Evolutionary conservation across 106 monocot genomes (phyloP), one percentile per base, ranked within the genome.

Genomic region (Cymbidium sinense): DNA sequence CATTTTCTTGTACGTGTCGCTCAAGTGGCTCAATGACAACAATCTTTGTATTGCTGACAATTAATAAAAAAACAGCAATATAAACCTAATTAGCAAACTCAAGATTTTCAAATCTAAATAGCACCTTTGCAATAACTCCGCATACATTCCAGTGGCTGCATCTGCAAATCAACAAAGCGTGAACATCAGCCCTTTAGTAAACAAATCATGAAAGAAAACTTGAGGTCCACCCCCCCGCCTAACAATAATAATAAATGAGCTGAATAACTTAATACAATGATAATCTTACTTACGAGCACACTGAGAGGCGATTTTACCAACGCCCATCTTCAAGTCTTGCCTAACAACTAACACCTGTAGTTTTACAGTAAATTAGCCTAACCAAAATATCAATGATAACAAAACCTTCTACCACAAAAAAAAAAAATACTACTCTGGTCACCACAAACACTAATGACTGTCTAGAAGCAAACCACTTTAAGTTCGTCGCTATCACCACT

Each of bases 281-380:
- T 76, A 55, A n/a, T 79, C 29, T 18, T 92, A 99, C 98, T 28
- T 94, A 99, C 98, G 98, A 21, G 98, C 90, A 89, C 94, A 99
- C 77, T 99, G 98, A 78, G 98, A 99, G 17, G 98, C 98, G 50
- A 94, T 92, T 83, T 99, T 99, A 50, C 98, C 98, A 78, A 73
- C 75, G 20, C 94, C 88, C 98, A 99, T 99, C 86, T 87, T 99
- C 78, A 99, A 77, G 75, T 99, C 94, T 79, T 94, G 94, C 81
- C 98, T 85, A 54, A 99, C 98, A 43, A 99, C 78, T 69, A 99
- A 75, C 82, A 95, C 95, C 94, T 95, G 87, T 64, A 86, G 44
- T 61, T 62, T 19, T 47, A 28, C 12, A 43, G 44, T 21, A 74
- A 74, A 47, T 27, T 20, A 74, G 13, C 12, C 44, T 27, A 3